A percentile compares a stretch with the other conserved stretches of the same genome.
Evolutionary conservation across 306 rosid genomes (phyloP).

Genomic region (Biancaea sappan): DNA sequence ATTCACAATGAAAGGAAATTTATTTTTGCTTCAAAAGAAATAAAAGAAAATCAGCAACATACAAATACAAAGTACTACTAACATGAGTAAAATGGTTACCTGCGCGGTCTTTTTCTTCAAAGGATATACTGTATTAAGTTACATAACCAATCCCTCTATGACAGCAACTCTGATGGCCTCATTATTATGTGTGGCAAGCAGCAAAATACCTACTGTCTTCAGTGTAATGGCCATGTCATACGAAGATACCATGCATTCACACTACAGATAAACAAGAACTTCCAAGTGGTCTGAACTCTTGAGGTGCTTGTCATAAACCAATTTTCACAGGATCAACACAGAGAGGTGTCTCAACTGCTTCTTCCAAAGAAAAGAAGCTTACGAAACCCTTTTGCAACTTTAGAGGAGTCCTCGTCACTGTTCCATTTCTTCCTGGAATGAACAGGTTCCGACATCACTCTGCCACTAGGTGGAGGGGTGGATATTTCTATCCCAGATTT

Average conservation of each 20-base stretch:
- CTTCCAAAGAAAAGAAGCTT: slow-evolving; percentile 93
- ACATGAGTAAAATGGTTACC: slow-evolving; percentile 28
- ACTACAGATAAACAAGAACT: slow-evolving; percentile 17
- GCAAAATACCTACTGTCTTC: slow-evolving; percentile 41
- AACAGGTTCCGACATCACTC: slow-evolving; percentile 43
- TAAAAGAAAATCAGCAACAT: slow-evolving; percentile 23
- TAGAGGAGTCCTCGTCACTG: slow-evolving; percentile 73
- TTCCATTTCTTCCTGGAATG: slow-evolving; percentile 95
- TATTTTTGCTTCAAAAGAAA: slow-evolving; percentile 25
- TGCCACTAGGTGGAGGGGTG: slow-evolving; percentile 69
- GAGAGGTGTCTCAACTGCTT: slow-evolving; percentile 52
- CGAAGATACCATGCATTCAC: slow-evolving; percentile 41
- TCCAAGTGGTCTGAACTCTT: slow-evolving; percentile 30
- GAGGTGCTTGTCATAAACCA: slow-evolving; percentile 34
- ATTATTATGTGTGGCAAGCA: slow-evolving; percentile 37
- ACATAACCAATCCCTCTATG: slow-evolving; percentile 39
- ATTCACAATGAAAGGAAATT: slow-evolving; percentile 39
- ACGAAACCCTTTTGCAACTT: slow-evolving; percentile 78
- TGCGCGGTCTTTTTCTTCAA: slow-evolving; percentile 30
- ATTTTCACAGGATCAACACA: slow-evolving; percentile 37
- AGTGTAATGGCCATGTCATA: slow-evolving; percentile 39
- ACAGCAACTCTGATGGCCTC: slow-evolving; percentile 51
- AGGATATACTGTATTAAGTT: slow-evolving; percentile 39
- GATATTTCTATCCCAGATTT: slow-evolving; percentile 56
- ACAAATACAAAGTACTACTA: slow-evolving; percentile 9